Conservation (phyloP, 2,329 filamentous ascomycete genomes). For the Phoma sp. region DNA sequence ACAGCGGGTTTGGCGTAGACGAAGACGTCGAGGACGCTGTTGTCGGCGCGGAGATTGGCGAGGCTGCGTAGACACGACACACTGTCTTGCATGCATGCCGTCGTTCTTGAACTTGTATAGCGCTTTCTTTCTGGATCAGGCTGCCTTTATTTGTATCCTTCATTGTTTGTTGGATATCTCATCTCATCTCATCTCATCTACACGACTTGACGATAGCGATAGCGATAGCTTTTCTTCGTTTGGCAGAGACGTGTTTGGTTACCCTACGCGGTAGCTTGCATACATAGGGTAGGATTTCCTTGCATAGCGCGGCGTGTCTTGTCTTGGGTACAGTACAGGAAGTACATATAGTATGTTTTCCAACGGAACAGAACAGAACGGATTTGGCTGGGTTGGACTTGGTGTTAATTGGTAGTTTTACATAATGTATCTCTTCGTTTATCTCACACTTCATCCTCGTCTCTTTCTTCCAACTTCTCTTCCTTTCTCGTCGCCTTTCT, state of each 20-base stretch:
- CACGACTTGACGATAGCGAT: slow-evolving; percentile 19
- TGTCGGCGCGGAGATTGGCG: slow-evolving; percentile 9
- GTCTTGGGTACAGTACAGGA: not conserved
- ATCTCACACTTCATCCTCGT: too few relatives aligned
- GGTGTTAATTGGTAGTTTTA: too few relatives aligned
- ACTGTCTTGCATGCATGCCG: too few relatives aligned
- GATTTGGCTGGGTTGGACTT: too few relatives aligned
- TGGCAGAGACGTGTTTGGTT: slow-evolving; percentile 11
- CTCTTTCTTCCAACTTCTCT: too few relatives aligned
- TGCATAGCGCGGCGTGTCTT: slow-evolving; percentile 18
- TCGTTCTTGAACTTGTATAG: too few relatives aligned
- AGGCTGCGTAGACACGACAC: slow-evolving; percentile 16
- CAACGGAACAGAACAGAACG: too few relatives aligned
- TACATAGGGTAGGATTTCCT: slow-evolving; percentile 3
- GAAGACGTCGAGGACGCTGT: slow-evolving; percentile 25
- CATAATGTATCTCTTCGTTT: too few relatives aligned
- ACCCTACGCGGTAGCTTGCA: slow-evolving; percentile 4
- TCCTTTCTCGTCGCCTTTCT: too few relatives aligned
- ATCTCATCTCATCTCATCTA: too few relatives aligned
- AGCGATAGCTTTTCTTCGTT: slow-evolving; percentile 9
- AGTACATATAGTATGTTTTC: too few relatives aligned
- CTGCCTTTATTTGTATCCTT: not conserved
- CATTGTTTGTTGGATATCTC: slow-evolving; percentile 3
- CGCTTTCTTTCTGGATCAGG: not conserved
- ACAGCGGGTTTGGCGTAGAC: slow-evolving; percentile 45